Evolutionary conservation across 2,329 filamentous ascomycete species (phyloP), one percentile per base, ranked within the genome.

Genomic region (Aquanectria penicillioides): DNA sequence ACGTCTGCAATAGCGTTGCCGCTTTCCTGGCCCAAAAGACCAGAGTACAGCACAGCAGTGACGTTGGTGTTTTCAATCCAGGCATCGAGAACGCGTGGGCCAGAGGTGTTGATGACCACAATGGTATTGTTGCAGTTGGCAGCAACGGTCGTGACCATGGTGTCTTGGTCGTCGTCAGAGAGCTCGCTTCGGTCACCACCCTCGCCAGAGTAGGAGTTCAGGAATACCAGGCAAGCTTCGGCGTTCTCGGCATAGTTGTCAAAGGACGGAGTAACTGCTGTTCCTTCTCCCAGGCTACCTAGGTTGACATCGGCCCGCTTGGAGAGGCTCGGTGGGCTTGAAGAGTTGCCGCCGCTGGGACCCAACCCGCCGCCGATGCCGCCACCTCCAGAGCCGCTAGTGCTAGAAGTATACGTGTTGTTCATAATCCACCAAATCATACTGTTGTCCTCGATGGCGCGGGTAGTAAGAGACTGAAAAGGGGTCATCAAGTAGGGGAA

Each of bases 171-270:
- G 22, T 83, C 81, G 66, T 91, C 85, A 0, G 91, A 77, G 3
- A 81, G 77, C 8, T 75, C 73, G 44, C 86, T 87, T 12, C 89
- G 83, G 70, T 92, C 89, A 23, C 89, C 89, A 23, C 90, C 89
- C 73, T 93, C 89, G 17, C 89, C 89, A 0, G 87, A 82, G 70
- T 91, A 88, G 1, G 89, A 83, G 65, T 79, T 90, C 63, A 90
- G 85, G 70, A 92, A 92, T 5, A 92, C 88, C 22, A 92, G 64
- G 43, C 72, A 73, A 5, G 72, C 58, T 20, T 73, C 69, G 13
- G 70, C 63, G 33, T 70, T 50, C 2, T 10, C 20, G 5, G 55
- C 55, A 11, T 47, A 54, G 26, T 58, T 58, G 26, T 26, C 26
- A 13, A 46, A 46, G 2, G 28, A 33, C 2, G 41, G 41, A 3